Conservation (phyloP, 768 basidiomycete genomes). For the Suillus plorans region DNA sequence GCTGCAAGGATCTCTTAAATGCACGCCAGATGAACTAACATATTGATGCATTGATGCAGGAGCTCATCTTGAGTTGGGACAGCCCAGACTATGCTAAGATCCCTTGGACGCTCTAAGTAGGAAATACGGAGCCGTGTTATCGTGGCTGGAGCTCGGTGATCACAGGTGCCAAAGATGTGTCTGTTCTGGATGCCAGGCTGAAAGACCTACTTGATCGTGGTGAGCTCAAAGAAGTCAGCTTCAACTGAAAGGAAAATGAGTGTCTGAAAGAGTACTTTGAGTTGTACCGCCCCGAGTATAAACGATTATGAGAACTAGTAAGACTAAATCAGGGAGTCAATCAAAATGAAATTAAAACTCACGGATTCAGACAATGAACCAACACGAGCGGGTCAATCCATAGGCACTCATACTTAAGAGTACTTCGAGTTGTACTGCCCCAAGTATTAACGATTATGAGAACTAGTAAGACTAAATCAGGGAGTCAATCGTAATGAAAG, state of each 20-base stretch:
- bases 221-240: constrained; percentile 52
- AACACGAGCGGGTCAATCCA: no score
- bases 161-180: constrained; percentile 13
- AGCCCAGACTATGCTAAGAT: constrained; percentile 57
- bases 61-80: constrained; percentile 51
- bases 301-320: no score
- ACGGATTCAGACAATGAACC: no score
- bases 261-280: no score
- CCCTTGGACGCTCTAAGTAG: constrained; percentile 42
- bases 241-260: constrained; percentile 29
- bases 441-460: no score
- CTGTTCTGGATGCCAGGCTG: constrained; percentile 27
- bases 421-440: no score
- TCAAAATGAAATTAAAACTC: no score
- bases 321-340: no score
- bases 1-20: constrained; percentile 23
- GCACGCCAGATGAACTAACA: constrained; percentile 64
- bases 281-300: no score
- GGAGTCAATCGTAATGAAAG: no score
- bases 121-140: constrained; percentile 57
- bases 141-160: constrained; percentile 50
- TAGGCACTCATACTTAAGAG: no score
- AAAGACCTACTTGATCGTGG: constrained; percentile 48
- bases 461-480: no score
- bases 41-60: constrained; percentile 71